Evolutionary conservation across 129 eudicot species (phyloP), one percentile per base, ranked within the genome.

Genomic region (Flaveria brownii): DNA sequence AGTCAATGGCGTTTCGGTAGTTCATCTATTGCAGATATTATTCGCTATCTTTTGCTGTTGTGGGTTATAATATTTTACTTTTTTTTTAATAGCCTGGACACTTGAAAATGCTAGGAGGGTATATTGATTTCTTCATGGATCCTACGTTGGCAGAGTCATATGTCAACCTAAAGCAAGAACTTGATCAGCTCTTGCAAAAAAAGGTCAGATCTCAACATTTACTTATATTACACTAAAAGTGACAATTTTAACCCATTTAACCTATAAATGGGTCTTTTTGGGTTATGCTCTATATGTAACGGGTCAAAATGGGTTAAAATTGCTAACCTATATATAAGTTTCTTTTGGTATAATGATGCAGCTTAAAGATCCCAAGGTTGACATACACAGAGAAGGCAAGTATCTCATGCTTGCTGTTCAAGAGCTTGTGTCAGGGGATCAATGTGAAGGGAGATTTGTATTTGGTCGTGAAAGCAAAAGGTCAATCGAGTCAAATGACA

Each of bases 101-200:
- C 75, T 45, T 95, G 87, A 89, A 89, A 82, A 89, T 95, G 99
- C 81, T 95, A 76, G 87, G 86, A 60, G 99, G 96, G 56, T 95
- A 91, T 75, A 75, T 91, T 61, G 99, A 95, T 50, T 95, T 95
- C 76, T 95, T 95, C 76, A 91, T 95, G 99, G 89, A 95, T 86
- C 97, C 94, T 78, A 83, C 80, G 47, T 66, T 91, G 84, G 94
- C 94, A 2, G 97, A 95, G 65, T 83, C 94, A 73, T 95, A 86
- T 68, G 79, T 88, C 84, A 95, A 82, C 85, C 89, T 95, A 52
- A 95, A 89, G 78, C 84, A 86, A 76, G 96, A 95, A 82, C 89
- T 91, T 61, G 87, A 88, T 77, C 83, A 83, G 71, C 93, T 95
- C 68, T 82, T 95, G 73, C 94, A 91, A 52, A 89, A 83, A 83